Conservation (phyloP, 1,284 basidiomycete genomes). For the Trichosporon asahii region DNA sequence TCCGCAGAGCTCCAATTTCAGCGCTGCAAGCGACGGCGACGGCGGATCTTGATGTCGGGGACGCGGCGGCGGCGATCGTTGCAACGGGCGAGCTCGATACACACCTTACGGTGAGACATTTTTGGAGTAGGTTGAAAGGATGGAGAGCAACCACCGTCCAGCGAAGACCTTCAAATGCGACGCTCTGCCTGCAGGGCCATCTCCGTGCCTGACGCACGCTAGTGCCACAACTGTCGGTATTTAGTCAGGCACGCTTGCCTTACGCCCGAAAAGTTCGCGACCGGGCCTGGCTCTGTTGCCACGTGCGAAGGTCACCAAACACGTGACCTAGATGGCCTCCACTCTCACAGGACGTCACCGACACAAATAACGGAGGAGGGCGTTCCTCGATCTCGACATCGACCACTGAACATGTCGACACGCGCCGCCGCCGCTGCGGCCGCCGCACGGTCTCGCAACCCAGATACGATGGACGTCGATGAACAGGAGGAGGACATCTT, state of each 20-base stretch:
- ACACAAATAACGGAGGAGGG: conserved; percentile 2
- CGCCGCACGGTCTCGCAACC: conserved; percentile 1
- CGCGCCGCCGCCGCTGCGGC: conserved; percentile 14
- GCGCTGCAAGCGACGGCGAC: neutral
- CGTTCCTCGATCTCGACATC: neutral
- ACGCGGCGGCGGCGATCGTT: neutral
- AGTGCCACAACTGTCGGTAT: neutral
- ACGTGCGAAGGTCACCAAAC: neutral
- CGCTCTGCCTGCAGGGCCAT: neutral
- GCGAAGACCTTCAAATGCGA: conserved; percentile 2
- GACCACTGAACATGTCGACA: conserved; percentile 12
- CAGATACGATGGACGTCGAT: conserved; percentile 14
- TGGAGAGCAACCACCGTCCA: conserved; percentile 6
- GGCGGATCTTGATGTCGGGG: neutral
- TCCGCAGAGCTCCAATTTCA: neutral
- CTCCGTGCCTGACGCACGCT: neutral
- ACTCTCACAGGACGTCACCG: conserved; percentile 2
- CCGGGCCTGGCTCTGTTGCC: neutral
- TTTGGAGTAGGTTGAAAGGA: conserved; percentile 29
- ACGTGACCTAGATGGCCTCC: neutral
- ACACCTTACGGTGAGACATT: conserved; percentile 50
- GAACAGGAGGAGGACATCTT: neutral
- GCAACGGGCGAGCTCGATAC: conserved; percentile 17
- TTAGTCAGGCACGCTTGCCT: neutral
- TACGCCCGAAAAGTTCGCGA: neutral